Percentiles rank a stretch among this genome's conserved stretches.
These are phyloP conservation scores for Boletus pseudo-olivaceus DNA, from an alignment of 768 basidiomycete species.

Conservation along the genomic window DNA sequence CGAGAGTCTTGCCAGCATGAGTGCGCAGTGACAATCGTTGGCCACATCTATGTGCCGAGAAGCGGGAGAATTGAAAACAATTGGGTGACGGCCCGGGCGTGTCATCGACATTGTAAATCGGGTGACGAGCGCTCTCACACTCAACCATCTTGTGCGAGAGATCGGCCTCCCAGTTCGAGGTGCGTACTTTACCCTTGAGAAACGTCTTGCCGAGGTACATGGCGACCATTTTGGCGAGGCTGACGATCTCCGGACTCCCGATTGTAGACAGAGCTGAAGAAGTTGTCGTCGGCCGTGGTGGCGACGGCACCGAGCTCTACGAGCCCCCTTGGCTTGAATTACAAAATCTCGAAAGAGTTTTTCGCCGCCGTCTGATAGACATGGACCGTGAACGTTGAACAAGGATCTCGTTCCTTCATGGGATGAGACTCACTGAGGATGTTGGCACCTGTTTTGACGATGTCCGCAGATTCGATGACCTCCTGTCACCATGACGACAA, in stretches of 20 bases:
- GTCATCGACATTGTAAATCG: background rate
- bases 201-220: conserved; percentile 39
- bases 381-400: background rate
- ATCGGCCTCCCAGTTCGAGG: conserved; percentile 42
- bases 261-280: conserved; percentile 30
- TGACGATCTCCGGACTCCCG: conserved; percentile 39
- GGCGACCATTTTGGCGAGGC: conserved; percentile 42
- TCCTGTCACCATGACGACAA: too few relatives aligned
- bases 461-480: conserved; percentile 38
- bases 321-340: conserved; percentile 37
- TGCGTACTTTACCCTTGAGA: conserved; percentile 44
- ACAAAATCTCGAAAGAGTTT: conserved; percentile 48
- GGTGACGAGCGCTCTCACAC: conserved; percentile 27
- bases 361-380: conserved; percentile 41
- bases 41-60: conserved; percentile 40
- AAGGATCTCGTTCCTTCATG: background rate
- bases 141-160: conserved; percentile 37
- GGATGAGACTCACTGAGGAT: conserved; percentile 39
- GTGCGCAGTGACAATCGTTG: conserved; percentile 41
- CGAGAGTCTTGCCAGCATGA: conserved; percentile 16
- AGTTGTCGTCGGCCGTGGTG: conserved; percentile 35
- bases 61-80: background rate
- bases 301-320: conserved; percentile 49
- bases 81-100: background rate
- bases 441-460: conserved; percentile 47